Conservation (phyloP, 225 moss, liverwort and hornwort species). For the Neckera pumila region DNA sequence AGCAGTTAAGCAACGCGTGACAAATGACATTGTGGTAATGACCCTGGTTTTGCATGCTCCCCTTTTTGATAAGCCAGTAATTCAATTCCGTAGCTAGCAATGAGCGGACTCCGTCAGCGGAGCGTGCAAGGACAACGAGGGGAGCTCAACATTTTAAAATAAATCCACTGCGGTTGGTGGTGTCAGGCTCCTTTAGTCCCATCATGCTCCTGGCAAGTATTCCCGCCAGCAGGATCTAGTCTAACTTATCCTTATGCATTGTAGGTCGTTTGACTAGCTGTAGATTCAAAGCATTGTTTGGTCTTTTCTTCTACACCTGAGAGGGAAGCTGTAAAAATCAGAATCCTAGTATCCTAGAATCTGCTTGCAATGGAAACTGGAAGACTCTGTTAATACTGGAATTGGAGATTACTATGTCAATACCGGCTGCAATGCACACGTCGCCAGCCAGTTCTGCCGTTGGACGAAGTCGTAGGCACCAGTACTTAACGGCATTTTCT, state of each 20-base stretch:
- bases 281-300: not conserved
- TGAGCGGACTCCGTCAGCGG: not conserved
- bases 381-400: not conserved
- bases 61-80: not conserved
- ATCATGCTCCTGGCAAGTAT: constrained; percentile 19
- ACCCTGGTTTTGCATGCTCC: not conserved
- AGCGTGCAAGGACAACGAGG: not conserved
- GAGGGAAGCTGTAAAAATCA: not conserved
- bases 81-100: not conserved
- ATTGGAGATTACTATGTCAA: not conserved
- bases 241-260: not conserved
- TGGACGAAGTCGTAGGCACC: not conserved
- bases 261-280: not conserved
- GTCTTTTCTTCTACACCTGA: not conserved
- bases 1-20: constrained; percentile 12
- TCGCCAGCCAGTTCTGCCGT: not conserved
- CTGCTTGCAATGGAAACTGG: not conserved
- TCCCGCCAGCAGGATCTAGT: constrained; percentile 1
- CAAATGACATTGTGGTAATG: not conserved
- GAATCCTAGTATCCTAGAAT: not conserved
- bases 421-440: not conserved
- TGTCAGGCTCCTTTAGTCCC: constrained; percentile 3
- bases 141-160: not conserved
- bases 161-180: constrained; percentile 3
- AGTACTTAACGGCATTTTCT: not conserved